Base-by-base conservation (phyloP, 2,329 filamentous ascomycete genomes). In the Capronia coronata region DNA sequence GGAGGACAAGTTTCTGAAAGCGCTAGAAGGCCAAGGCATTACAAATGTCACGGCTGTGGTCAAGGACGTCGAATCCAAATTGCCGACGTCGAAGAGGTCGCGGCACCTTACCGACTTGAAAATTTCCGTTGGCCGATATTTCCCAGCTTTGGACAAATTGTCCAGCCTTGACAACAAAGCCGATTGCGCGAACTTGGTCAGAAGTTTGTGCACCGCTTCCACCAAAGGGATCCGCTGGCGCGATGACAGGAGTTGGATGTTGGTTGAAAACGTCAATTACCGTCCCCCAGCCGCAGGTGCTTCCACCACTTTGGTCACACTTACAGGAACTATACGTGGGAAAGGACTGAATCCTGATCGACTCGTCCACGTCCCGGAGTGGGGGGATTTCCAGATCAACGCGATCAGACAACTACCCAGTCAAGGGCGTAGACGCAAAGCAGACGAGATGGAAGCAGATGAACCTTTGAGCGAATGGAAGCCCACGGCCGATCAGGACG, bases 191-290 rank as follows among this genome's bases (percentile, higher is more conserved):
- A 97, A 96, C 65, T 74, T 94, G 30, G 86, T 97, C 68, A 80
- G 94, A 45, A 91, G 89, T 22, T 72, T 98, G 13, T 98, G 93
- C 74, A 95, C 83, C 57, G 88, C 86, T 29, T 89, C 85, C 37
- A 91, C 93, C 9, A 97, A 94, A 71, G 93, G 93, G 1, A 80
- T 98, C n/a, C 75, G 84, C 56, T 98, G 93, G 93, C 81, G 93
- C 61, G 93, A 98, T 45, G 88, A 95, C 58, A 79, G 93, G 59
- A 94, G 89, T 61, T 98, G 93, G 87, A 87, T 98, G 84, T 72
- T 95, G 49, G 80, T 91, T 3, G 93, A 98, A 58, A 79, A 90
- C 22, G 74, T 95, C 46, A 71, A 79, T 59, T 94, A 89, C 76
- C 76, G 80, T 9, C 75, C 79, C 22, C 74, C 70, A 3, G 75